Evolutionary conservation across 352 stramenopile species (phyloP), one percentile per base, ranked within the genome.

Genomic region (Globisporangium echinulatum): DNA sequence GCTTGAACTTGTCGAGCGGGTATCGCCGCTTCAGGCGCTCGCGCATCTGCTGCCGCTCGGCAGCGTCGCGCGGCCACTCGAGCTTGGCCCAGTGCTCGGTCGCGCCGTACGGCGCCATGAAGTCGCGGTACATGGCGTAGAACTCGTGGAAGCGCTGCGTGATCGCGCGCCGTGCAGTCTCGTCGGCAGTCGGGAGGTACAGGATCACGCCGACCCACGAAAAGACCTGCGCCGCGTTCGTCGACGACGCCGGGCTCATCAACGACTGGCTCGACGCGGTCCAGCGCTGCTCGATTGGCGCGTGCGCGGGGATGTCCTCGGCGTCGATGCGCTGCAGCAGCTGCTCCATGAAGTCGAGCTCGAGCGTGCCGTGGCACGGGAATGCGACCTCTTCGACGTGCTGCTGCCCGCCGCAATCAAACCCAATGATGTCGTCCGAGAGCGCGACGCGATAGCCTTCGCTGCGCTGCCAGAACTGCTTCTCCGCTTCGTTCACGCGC

Each of bases 131-230:
- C 49, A 94, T 74, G 40, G 86, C 75, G 62, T 96, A 96, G 68
- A 99, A 99, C 52, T 91, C 71, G 56, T 90, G 74, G 63, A 99
- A 99, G 33, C 82, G 72, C 36, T 94, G 63, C 37, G 87, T 96
- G 54, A 99, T 98, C 3, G 87, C 82, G 33, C 63, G 42, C 17
- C 80, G 79, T 40, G 67, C 62, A 44, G 69, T 66, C 40, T 71
- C 70, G 43, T 92, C 74, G 14, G 88, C 74, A 51, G 95, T 84
- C 49, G 81, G 71, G 19, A 99, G 72, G 70, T 98, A 99, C 73
- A 99, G 84, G 52, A 99, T 99, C 50, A 99, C 91, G 56, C 97
- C 97, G 38, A 99, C 96, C 97, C 97, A 99, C 38, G 83, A 98
- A 62, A 96, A 96, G 11, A 96, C 56, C 58, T 90, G 80, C 10